phyloP scores from a whole-genome alignment of 2,329 filamentous ascomycete species.

The Rasamsonia emersonii region DNA sequence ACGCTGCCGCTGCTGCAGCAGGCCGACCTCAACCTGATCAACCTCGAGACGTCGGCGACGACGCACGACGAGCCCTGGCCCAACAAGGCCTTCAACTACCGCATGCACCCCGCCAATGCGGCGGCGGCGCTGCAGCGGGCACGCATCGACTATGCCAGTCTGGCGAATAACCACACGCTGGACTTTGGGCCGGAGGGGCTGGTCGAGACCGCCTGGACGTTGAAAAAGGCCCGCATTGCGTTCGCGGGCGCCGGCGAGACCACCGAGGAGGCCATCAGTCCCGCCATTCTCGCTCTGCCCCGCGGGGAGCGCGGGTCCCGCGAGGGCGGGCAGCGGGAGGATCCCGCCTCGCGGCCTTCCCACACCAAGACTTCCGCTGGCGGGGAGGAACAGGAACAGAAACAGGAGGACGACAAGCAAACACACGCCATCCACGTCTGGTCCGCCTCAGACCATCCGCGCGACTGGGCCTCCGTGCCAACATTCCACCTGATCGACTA shows the following conservation, averaged over 20 bases:
- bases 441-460: conserved; percentile 29
- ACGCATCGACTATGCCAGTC: conserved; percentile 23
- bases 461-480: conserved; percentile 22
- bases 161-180: conserved; percentile 34
- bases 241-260: conserved; percentile 26
- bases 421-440: conserved; percentile 23
- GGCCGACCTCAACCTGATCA: conserved; percentile 29
- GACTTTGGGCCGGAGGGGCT: conserved; percentile 29
- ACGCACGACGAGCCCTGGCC: conserved; percentile 26
- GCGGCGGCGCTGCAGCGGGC: conserved; percentile 20
- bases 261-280: conserved; percentile 18
- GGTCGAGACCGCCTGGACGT: conserved; percentile 23
- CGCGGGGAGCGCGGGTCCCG: neutral
- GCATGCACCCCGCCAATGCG: conserved; percentile 32
- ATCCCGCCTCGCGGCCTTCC: neutral
- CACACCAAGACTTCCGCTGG: neutral
- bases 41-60: conserved; percentile 33
- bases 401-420: neutral
- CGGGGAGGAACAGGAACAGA: conserved; percentile 1
- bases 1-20: conserved; percentile 22
- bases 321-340: no score
- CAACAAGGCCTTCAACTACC: conserved; percentile 32
- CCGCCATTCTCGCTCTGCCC: conserved; percentile 20
- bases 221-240: conserved; percentile 17
- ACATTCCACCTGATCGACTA: conserved; percentile 32